phyloP scores from a whole-genome alignment of 495 filamentous ascomycete genomes.

The Xylaria longipes region DNA sequence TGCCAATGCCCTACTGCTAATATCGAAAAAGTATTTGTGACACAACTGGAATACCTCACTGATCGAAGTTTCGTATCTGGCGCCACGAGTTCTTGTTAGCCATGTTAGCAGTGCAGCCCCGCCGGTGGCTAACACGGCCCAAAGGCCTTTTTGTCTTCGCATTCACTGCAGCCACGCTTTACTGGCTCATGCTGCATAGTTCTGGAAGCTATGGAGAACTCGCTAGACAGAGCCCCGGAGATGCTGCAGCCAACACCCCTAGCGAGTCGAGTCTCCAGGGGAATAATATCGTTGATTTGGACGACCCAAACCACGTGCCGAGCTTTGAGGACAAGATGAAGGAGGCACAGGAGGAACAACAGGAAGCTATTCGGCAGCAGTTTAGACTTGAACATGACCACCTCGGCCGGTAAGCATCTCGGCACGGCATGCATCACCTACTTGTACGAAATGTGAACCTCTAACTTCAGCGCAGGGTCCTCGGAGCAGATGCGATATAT shows the following conservation, averaged over 20 bases:
- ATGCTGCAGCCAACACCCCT: neutral
- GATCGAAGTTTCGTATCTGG: neutral
- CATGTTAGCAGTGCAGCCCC: conserved; percentile 48
- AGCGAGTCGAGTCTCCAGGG: neutral
- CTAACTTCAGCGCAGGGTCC: conserved; percentile 29
- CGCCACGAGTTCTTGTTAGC: conserved; percentile 1
- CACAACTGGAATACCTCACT: neutral
- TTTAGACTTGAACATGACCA: conserved; percentile 49
- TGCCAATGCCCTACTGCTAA: neutral
- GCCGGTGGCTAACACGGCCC: conserved; percentile 60
- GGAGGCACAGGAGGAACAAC: conserved; percentile 37
- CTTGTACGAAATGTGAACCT: neutral
- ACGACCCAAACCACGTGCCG: conserved; percentile 14
- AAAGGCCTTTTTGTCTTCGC: conserved; percentile 40
- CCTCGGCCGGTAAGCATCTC: conserved; percentile 45
- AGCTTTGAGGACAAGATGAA: conserved; percentile 35
- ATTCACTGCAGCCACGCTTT: conserved; percentile 39
- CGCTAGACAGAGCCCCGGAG: neutral
- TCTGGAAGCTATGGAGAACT: conserved; percentile 20
- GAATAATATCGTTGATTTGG: neutral
- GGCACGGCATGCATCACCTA: neutral
- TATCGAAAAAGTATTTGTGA: neutral
- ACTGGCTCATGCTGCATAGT: conserved; percentile 39
- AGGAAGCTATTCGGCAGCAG: conserved; percentile 40
- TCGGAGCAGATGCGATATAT: conserved; percentile 50